Percentiles rank a stretch among this genome's conserved stretches.
Evolutionary conservation across 345 rosid species (phyloP).

Genomic region (Lumnitzera littorea): DNA sequence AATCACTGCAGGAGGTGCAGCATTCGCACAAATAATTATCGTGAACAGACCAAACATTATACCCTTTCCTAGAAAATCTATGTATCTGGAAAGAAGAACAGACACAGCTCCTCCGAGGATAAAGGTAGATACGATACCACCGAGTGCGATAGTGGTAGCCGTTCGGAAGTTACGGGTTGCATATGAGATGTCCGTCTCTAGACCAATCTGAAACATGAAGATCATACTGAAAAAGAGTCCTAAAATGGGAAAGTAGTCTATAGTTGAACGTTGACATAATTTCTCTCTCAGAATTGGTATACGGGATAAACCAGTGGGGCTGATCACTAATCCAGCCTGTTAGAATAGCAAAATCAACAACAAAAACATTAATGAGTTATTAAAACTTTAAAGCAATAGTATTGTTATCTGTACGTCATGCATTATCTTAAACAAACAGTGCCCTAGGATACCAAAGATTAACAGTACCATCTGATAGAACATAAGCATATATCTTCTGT

Average conservation of each 20-base stretch:
- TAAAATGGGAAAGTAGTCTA: conserved; percentile 40
- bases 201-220: conserved; percentile 77
- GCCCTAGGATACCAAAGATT: background rate
- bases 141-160: conserved; percentile 35
- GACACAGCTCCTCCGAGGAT: conserved; percentile 32
- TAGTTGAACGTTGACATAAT: conserved; percentile 49
- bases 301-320: conserved; percentile 65
- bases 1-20: conserved; percentile 64
- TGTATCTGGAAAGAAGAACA: conserved; percentile 22
- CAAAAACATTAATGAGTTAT: background rate
- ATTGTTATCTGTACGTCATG: too few relatives aligned
- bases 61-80: conserved; percentile 14
- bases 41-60: conserved; percentile 8
- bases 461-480: background rate
- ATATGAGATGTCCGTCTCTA: conserved; percentile 56
- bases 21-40: conserved; percentile 42
- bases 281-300: conserved; percentile 22
- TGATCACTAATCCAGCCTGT: conserved; percentile 75
- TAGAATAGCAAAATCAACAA: background rate
- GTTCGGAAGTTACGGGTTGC: conserved; percentile 39
- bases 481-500: background rate
- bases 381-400: background rate
- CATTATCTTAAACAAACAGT: background rate
- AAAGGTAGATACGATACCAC: conserved; percentile 26
- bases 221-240: conserved; percentile 44